Evolutionary conservation across 2,329 filamentous ascomycete species (phyloP), one percentile per base, ranked within the genome.

Genomic region (Talaromyces sp.): DNA sequence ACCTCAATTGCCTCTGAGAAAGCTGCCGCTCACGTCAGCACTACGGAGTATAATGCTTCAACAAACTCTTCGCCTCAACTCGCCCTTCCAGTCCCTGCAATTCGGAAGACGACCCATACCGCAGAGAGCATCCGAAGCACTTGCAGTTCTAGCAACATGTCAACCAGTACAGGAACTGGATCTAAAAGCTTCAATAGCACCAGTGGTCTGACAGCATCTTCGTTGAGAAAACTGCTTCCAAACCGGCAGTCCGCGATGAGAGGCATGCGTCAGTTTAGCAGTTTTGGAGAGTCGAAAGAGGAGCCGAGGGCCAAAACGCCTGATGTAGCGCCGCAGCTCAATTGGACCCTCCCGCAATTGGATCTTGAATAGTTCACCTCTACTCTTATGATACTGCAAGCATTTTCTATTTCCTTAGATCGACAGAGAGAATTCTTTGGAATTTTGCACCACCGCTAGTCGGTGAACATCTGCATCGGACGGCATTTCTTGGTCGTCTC

Each of bases 301-400:
- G 56, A 67, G 65, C 55, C 53, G 26, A 66, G 65, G 10, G 64
- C 69, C 57, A 70, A 66, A 21, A 69, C 69, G 19, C 64, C 63
- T 31, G 71, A 75, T 49, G 66, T 66, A 32, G 69, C 74, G 1
- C 74, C 74, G 19, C 70, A 67, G 55, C 64, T 76, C 60, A 69
- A 75, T 62, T 76, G 73, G 74, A 62, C 70, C 32, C 74, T 73
- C 7, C 74, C 74, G 13, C 69, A 74, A 57, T 63, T 76, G 52
- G 71, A 75, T 55, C 60, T 75, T 50, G 67, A 65, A 58, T 43
- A 27, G 27, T 11, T 17, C 14, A 1, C 21, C 17, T 82, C 69
- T 68, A 68, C 7, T n/a, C 4, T 49, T 21, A 68, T 17, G 4
- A 11, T 10, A 38, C 14, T n/a, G n/a, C n/a, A n/a, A n/a, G n/a